Conservation (phyloP, 2,329 filamentous ascomycete species). For the Sclerotinia sclerotiorum region DNA sequence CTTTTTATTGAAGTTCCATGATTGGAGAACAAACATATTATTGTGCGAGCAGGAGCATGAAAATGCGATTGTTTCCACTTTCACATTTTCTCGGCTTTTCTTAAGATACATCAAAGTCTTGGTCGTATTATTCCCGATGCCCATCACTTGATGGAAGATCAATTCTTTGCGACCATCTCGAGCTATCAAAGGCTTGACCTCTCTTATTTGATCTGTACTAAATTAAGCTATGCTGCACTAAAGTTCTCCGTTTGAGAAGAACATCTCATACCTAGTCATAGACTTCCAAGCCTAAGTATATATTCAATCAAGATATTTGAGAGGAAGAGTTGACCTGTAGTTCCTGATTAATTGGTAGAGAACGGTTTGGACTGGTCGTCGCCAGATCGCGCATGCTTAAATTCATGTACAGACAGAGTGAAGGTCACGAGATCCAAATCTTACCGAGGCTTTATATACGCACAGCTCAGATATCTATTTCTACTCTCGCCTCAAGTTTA, state of each 20-base stretch:
- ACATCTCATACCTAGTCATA: not conserved
- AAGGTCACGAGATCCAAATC: too few relatives aligned
- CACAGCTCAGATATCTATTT: not conserved
- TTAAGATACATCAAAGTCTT: not conserved
- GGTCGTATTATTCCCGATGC: not conserved
- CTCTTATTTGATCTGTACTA: not conserved
- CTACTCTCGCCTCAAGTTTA: too few relatives aligned
- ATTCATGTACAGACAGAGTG: too few relatives aligned
- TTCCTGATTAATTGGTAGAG: too few relatives aligned
- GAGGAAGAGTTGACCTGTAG: too few relatives aligned
- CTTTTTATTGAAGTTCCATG: not conserved
- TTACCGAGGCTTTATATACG: not conserved
- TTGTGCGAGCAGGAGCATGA: too few relatives aligned
- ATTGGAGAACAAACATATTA: not conserved
- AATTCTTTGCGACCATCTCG: not conserved
- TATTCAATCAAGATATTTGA: not conserved
- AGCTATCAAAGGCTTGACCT: not conserved
- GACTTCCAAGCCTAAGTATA: too few relatives aligned
- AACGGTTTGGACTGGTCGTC: too few relatives aligned
- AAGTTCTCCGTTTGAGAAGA: not conserved
- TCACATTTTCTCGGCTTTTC: not conserved
- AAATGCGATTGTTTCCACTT: not conserved
- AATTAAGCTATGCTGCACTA: not conserved
- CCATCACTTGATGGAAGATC: not conserved
- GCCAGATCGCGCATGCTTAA: too few relatives aligned